Conservation (phyloP, 2,329 filamentous ascomycete species). For the Helicocarpus griseus region DNA sequence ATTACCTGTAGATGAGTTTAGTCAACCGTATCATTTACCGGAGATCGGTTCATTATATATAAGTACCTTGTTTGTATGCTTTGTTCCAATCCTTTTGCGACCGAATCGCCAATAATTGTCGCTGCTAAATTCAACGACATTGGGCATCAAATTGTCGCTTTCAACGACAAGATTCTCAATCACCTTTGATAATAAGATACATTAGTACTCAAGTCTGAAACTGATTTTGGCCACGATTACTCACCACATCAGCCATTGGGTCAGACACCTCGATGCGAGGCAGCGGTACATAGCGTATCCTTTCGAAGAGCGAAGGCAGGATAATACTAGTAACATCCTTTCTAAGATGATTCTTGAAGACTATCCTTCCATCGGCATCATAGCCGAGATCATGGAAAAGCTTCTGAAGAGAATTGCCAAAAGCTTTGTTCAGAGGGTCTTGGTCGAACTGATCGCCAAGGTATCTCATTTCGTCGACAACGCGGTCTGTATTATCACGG, state of each 20-base stretch:
- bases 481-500: slow-evolving; percentile 69
- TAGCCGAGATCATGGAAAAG: slow-evolving; percentile 86
- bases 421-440: slow-evolving; percentile 76
- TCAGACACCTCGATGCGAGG: slow-evolving; percentile 92
- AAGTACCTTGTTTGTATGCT: slow-evolving; percentile 63
- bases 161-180: slow-evolving; percentile 94
- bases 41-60: neutral
- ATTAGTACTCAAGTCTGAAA: neutral
- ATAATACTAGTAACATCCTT: slow-evolving; percentile 86
- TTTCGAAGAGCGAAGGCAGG: slow-evolving; percentile 71
- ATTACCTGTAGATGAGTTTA: slow-evolving; percentile 42
- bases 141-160: slow-evolving; percentile 93
- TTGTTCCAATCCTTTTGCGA: slow-evolving; percentile 74
- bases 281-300: slow-evolving; percentile 79
- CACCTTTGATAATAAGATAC: slow-evolving; percentile 36
- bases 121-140: slow-evolving; percentile 74
- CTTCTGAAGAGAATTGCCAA: slow-evolving; percentile 66
- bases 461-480: slow-evolving; percentile 86
- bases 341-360: slow-evolving; percentile 86
- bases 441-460: slow-evolving; percentile 79
- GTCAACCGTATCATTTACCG: neutral
- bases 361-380: slow-evolving; percentile 70
- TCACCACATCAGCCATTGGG: slow-evolving; percentile 62
- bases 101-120: slow-evolving; percentile 96
- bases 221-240: slow-evolving; percentile 6